Conservation (phyloP, 148 eudicot species). For the Suaeda aralocaspica region DNA sequence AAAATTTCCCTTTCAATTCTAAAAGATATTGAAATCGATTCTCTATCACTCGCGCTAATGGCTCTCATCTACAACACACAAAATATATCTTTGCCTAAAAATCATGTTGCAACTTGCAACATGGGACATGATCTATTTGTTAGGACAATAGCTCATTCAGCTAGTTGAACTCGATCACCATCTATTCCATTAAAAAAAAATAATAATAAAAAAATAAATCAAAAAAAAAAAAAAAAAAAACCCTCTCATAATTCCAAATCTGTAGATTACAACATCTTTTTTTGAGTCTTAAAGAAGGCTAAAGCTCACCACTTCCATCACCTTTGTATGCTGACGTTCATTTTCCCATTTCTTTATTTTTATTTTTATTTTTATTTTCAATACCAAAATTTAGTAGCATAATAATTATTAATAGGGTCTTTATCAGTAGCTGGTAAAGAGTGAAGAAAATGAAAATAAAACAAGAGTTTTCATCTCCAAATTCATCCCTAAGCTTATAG, state of each 20-base stretch:
- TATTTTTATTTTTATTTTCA: conserved; percentile 7
- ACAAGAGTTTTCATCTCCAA: background rate
- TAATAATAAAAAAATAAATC: background rate
- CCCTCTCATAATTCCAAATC: conserved; percentile 14
- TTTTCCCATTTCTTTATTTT: conserved; percentile 1
- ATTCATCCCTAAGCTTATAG: conserved; percentile 18
- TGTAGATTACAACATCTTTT: conserved; percentile 5
- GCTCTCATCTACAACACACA: too few relatives aligned
- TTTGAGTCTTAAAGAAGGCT: conserved; percentile 40
- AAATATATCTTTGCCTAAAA: too few relatives aligned
- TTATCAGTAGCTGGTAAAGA: conserved; percentile 61
- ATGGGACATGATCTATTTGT: too few relatives aligned
- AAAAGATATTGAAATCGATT: too few relatives aligned
- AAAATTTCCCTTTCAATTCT: too few relatives aligned
- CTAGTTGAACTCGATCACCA: background rate
- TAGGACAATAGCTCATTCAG: too few relatives aligned
- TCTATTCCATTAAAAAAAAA: background rate
- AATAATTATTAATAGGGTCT: conserved; percentile 25
- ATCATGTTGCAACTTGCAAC: too few relatives aligned
- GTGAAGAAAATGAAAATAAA: conserved; percentile 13
- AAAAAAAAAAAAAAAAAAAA: conserved; percentile 6
- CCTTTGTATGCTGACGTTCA: conserved; percentile 7
- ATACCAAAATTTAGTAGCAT: conserved; percentile 4
- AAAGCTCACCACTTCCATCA: conserved; percentile 22
- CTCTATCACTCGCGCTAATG: too few relatives aligned